Conservation (phyloP, 2,329 filamentous ascomycete species). For the Fusarium transvaalense region DNA sequence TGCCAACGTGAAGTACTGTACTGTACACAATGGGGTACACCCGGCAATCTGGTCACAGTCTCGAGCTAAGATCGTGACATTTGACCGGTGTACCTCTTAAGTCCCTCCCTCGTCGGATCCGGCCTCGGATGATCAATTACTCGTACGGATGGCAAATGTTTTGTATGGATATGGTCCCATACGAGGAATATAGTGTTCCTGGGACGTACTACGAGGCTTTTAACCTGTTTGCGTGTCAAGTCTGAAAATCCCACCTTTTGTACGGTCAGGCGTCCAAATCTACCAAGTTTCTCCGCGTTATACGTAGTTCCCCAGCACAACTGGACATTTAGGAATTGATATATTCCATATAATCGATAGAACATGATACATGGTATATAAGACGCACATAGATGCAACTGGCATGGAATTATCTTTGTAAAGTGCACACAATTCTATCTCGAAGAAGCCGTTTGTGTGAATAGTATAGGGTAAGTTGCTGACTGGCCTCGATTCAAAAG, state of each 20-base stretch:
- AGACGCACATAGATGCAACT: neutral
- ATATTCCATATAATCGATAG: too few species aligned
- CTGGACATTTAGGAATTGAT: too few species aligned
- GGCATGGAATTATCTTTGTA: neutral
- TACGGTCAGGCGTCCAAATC: neutral
- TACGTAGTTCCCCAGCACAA: too few species aligned
- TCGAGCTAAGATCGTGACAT: constrained; percentile 51
- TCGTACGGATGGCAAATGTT: constrained; percentile 20
- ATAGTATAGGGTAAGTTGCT: neutral
- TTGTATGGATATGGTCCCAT: neutral
- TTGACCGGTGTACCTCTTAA: constrained; percentile 46
- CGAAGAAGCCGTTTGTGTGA: neutral
- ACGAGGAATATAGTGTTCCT: neutral
- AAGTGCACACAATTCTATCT: neutral
- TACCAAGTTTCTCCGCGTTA: neutral
- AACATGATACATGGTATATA: neutral
- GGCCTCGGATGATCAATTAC: constrained; percentile 21
- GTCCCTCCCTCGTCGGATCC: constrained; percentile 44
- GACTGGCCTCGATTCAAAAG: neutral
- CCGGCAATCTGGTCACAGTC: constrained; percentile 46
- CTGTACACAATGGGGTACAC: constrained; percentile 48
- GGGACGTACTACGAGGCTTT: neutral
- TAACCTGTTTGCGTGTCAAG: neutral
- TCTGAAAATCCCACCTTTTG: neutral
- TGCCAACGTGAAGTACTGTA: constrained; percentile 27